Base-by-base conservation (phyloP, 2,329 filamentous ascomycete species). In the Fusarium foetens region DNA sequence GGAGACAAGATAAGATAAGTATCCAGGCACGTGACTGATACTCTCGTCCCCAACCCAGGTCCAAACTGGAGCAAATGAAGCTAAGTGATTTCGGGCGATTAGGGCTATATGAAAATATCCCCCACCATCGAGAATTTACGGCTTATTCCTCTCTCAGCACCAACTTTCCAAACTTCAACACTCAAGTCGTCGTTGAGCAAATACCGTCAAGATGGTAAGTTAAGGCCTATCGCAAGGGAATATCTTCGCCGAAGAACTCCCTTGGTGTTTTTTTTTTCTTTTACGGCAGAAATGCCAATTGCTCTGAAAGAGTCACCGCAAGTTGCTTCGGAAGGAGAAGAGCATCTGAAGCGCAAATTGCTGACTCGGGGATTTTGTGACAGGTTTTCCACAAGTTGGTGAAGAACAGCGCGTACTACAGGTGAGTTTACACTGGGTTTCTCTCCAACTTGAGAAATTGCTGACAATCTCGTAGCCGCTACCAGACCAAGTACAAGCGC, bases 401-500 rank as follows among this genome's bases (percentile, higher is more conserved):
- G 85, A 98, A 98, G 93, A 97, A 92, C 90, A 94, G 92, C 87
- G 93, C 96, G 84, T 99, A 98, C 94, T 98, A 93, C 91, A 97
- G 94, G 94, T 97, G 82, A 92, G 92, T 86, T 68, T 19, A 45
- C 35, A 16, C 27, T 33, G 17, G 49, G 11, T 6, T 21, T 13
- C 29, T 12, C 13, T 17, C 53, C 23, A 42, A 14, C 21, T 31
- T 8, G 23, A 17, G 41, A 43, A 42, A 57, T 65, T 71, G 54
- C 79, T 81, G 68, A 81, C 75, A 70, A 63, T 57, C 48, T 73
- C 46, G 62, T 84, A 97, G 95, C 86, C 94, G 96, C 87, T 99
- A 93, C 91, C 96, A 99, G 90, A 98, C 96, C 84, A 99, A 99
- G 93, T 99, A 98, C 93, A 96, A 94, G 90, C 95, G 96, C 85